phyloP scores from a whole-genome alignment of 768 basidiomycete genomes.

The Serendipita sp. region DNA sequence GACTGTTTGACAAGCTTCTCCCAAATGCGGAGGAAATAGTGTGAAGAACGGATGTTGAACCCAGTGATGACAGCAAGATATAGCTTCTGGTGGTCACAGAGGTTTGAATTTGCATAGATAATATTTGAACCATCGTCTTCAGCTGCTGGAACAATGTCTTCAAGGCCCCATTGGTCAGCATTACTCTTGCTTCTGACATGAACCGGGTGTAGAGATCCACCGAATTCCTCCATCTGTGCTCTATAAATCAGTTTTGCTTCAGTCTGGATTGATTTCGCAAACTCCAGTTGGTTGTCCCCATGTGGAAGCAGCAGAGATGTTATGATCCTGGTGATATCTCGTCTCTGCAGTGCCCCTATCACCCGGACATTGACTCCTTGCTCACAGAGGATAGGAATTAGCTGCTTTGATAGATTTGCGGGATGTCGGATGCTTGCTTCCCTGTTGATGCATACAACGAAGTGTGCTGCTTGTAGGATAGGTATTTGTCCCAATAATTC shows the following conservation, averaged over 20 bases:
- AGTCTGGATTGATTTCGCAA: neutral
- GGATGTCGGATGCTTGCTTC: neutral
- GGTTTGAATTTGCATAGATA: neutral
- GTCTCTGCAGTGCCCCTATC: neutral
- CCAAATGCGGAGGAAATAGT: neutral
- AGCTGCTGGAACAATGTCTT: neutral
- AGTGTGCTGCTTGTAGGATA: neutral
- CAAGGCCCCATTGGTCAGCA: neutral
- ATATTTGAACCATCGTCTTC: neutral
- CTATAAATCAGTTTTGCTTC: neutral
- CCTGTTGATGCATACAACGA: neutral
- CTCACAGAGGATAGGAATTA: neutral
- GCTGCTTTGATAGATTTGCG: neutral
- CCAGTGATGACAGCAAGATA: neutral
- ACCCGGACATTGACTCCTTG: neutral
- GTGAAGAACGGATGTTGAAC: neutral
- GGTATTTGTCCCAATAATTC: neutral
- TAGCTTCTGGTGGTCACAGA: neutral
- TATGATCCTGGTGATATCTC: neutral
- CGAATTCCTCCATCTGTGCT: neutral
- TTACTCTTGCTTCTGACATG: no score
- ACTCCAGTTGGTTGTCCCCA: neutral
- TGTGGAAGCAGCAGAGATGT: neutral
- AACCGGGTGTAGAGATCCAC: no score
- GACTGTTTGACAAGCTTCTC: neutral